Evolutionary conservation across 164 flowering plant species (phyloP).

Genomic region (Magnolia sinica): DNA sequence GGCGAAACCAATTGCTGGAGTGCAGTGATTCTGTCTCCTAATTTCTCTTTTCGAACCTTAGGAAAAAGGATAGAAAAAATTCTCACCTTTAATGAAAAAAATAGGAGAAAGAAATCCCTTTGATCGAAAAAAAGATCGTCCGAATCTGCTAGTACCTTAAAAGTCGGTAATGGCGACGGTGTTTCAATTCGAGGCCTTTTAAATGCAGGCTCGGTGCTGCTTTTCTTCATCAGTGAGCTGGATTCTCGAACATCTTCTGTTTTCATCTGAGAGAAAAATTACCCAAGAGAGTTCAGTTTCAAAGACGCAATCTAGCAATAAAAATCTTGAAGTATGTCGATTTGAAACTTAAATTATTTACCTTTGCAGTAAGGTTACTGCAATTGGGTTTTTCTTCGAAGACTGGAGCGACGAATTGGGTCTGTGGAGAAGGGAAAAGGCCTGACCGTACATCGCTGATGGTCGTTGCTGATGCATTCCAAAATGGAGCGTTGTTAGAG

Average conservation of each 20-base stretch:
- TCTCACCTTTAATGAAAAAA: too few species aligned
- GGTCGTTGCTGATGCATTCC: conserved; percentile 55
- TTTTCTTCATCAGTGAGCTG: conserved; percentile 42
- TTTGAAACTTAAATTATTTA: conserved; percentile 13
- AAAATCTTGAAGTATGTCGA: not conserved
- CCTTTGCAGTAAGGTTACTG: conserved; percentile 42
- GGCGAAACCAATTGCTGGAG: conserved; percentile 98
- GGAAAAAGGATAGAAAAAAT: not conserved
- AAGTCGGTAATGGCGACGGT: conserved; percentile 70
- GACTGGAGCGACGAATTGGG: conserved; percentile 24
- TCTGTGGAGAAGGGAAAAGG: conserved; percentile 29
- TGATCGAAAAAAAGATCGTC: conserved; percentile 7
- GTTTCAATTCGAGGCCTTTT: conserved; percentile 72
- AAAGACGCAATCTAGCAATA: conserved; percentile 5
- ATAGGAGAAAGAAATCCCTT: not conserved
- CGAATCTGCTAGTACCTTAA: conserved; percentile 35
- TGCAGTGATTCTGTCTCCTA: conserved; percentile 99
- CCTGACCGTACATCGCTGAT: conserved; percentile 24
- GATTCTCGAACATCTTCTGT: conserved; percentile 44
- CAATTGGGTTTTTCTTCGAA: conserved; percentile 38
- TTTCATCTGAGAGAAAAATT: conserved; percentile 27
- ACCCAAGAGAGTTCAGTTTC: not conserved
- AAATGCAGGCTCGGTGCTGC: conserved; percentile 40
- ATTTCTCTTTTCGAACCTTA: conserved; percentile 94
- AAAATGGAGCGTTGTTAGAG: conserved; percentile 61